Conservation (phyloP, 2,329 filamentous ascomycete genomes). For the Camptophora hylomeconis region DNA sequence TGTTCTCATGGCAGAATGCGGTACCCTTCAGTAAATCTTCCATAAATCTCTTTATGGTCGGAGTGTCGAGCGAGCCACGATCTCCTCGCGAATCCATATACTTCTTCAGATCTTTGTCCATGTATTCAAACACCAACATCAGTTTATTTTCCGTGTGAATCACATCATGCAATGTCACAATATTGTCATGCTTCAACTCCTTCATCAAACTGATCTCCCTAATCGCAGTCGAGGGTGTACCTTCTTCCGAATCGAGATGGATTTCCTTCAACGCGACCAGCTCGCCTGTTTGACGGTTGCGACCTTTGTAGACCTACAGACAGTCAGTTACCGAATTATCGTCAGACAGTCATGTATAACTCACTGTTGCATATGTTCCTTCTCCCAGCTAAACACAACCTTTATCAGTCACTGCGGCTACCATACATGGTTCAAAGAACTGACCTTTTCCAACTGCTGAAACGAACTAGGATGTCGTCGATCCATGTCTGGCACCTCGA, state of each 20-base stretch:
- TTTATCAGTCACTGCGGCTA: conserved; percentile 19
- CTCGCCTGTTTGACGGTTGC: conserved; percentile 92
- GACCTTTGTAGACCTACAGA: conserved; percentile 85
- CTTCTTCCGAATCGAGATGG: conserved; percentile 95
- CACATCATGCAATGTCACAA: conserved; percentile 92
- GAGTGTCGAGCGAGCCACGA: conserved; percentile 72
- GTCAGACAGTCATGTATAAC: conserved; percentile 19
- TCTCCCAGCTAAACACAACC: conserved; percentile 56
- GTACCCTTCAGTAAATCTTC: conserved; percentile 92
- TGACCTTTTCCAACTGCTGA: conserved; percentile 86
- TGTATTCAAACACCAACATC: conserved; percentile 98
- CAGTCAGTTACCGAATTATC: conserved; percentile 11
- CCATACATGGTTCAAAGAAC: not conserved
- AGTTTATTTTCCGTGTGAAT: conserved; percentile 99
- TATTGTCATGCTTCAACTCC: conserved; percentile 97
- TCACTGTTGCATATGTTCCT: conserved; percentile 93
- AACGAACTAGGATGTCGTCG: conserved; percentile 91
- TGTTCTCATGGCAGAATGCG: conserved; percentile 94
- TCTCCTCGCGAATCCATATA: conserved; percentile 96
- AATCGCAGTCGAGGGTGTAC: conserved; percentile 91
- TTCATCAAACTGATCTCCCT: conserved; percentile 99
- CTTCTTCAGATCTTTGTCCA: conserved; percentile 96
- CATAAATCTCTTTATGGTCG: conserved; percentile 98
- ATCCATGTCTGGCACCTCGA: conserved; percentile 50
- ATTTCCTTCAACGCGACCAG: conserved; percentile 97